Percentiles rank a stretch among this genome's conserved stretches.
Evolutionary conservation across 768 basidiomycete species (phyloP).

Genomic region (Macrolepiota dolichaula): DNA sequence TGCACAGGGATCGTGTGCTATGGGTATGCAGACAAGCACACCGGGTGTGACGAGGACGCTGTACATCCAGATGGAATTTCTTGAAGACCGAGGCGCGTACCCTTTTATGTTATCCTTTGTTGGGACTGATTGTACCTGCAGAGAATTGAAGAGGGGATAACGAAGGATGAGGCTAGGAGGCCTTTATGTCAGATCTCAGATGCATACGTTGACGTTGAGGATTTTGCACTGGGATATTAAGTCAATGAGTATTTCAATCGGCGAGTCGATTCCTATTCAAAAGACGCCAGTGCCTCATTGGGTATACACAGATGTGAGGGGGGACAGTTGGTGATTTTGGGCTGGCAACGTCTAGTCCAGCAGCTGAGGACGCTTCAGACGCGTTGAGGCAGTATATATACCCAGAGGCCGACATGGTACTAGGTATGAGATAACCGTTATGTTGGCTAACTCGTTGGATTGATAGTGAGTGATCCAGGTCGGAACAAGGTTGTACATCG

Average conservation of each 20-base stretch:
- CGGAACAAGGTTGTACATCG: slow-evolving; percentile 89
- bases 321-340: slow-evolving; percentile 94
- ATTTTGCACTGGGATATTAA: slow-evolving; percentile 92
- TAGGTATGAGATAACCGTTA: slow-evolving; percentile 40
- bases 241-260: slow-evolving; percentile 90
- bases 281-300: too few species aligned
- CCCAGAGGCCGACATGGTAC: slow-evolving; percentile 68
- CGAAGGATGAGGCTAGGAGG: slow-evolving; percentile 85
- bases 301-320: slow-evolving; percentile 62
- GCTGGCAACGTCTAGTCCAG: slow-evolving; percentile 78
- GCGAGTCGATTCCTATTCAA: slow-evolving; percentile 36
- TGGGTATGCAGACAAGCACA: slow-evolving; percentile 11
- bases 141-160: slow-evolving; percentile 77
- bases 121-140: slow-evolving; percentile 21
- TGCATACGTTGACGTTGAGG: slow-evolving; percentile 86
- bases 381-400: slow-evolving; percentile 42
- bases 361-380: slow-evolving; percentile 74
- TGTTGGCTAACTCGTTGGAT: background rate
- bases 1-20: slow-evolving; percentile 15
- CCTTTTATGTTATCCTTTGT: background rate
- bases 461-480: slow-evolving; percentile 50
- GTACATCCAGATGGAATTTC: slow-evolving; percentile 97
- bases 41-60: slow-evolving; percentile 53
- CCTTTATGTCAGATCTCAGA: slow-evolving; percentile 88
- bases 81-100: slow-evolving; percentile 82